Conservation (phyloP, 148 eudicot genomes). For the Pouteria glomerata region DNA sequence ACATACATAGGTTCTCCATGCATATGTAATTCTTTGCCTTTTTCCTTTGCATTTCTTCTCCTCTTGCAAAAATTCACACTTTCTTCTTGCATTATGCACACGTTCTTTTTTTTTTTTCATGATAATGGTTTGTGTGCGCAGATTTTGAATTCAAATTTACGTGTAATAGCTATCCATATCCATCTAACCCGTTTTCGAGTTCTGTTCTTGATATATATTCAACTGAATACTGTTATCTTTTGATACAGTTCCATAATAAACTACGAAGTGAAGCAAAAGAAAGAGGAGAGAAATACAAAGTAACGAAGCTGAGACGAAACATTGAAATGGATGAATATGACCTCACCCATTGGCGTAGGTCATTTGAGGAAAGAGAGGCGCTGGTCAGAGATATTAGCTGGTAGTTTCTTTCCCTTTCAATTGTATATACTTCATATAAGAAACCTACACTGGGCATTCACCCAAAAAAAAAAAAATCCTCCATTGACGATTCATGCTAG, state of each 20-base stretch:
- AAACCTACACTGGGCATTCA: constrained; percentile 8
- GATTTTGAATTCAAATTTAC: not conserved
- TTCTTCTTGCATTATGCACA: not conserved
- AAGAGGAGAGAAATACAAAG: constrained; percentile 67
- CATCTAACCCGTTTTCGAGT: not conserved
- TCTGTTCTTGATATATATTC: not conserved
- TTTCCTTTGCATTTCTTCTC: not conserved
- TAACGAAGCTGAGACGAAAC: constrained; percentile 61
- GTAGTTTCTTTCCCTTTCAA: constrained; percentile 29
- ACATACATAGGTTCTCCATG: not conserved
- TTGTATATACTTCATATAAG: not conserved
- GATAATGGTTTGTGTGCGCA: not conserved
- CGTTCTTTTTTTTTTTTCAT: not conserved
- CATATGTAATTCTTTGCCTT: not conserved
- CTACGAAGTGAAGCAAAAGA: constrained; percentile 65
- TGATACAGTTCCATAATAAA: constrained; percentile 55
- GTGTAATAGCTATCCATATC: not conserved
- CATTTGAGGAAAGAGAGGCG: constrained; percentile 98
- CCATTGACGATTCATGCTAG: too few relatives aligned
- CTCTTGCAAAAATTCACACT: not conserved
- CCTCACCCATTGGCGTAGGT: constrained; percentile 87
- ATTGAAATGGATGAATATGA: constrained; percentile 96
- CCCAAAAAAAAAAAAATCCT: too few relatives aligned
- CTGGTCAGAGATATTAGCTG: constrained; percentile 90
- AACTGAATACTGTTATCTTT: constrained; percentile 18